phyloP scores from a whole-genome alignment of 805 yeast species.

The Saturnispora zaruensis region DNA sequence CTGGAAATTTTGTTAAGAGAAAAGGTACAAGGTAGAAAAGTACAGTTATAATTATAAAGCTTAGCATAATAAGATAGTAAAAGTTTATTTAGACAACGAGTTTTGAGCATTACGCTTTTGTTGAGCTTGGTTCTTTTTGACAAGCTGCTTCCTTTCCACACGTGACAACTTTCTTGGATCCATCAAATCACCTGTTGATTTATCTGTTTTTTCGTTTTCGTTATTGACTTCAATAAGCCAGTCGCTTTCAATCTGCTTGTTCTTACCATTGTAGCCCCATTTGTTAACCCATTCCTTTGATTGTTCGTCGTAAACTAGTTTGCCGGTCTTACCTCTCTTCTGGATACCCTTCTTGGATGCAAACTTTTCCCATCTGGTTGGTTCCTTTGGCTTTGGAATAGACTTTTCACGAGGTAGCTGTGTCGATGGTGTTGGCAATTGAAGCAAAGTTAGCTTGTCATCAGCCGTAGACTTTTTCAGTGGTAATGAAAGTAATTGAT shows the following conservation, averaged over 20 bases:
- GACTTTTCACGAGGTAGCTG: constrained; percentile 91
- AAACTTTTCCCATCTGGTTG: constrained; percentile 94
- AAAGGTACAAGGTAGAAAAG: not conserved
- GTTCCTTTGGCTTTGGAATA: constrained; percentile 84
- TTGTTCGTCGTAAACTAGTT: constrained; percentile 82
- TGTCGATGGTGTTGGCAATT: constrained; percentile 76
- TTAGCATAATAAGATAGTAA: not conserved
- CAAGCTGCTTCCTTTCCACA: constrained; percentile 72
- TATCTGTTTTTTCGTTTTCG: constrained; percentile 30
- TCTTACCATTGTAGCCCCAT: constrained; percentile 96
- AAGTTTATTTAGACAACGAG: constrained; percentile 2
- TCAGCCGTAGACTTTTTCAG: constrained; percentile 65
- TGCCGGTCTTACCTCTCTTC: constrained; percentile 83
- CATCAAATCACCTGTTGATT: constrained; percentile 43
- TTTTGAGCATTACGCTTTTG: constrained; percentile 57
- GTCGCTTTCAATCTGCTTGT: constrained; percentile 78
- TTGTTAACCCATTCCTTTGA: constrained; percentile 93
- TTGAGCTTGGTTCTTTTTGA: constrained; percentile 78
- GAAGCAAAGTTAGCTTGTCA: constrained; percentile 72
- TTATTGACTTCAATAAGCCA: constrained; percentile 96
- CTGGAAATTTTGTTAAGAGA: not conserved
- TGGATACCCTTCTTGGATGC: constrained; percentile 93
- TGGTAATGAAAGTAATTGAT: constrained; percentile 86
- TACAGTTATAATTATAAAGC: not conserved
- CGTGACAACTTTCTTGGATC: constrained; percentile 83